Evolutionary conservation across 2,329 filamentous ascomycete species (phyloP).

Genomic region (Clonostachys sp.): DNA sequence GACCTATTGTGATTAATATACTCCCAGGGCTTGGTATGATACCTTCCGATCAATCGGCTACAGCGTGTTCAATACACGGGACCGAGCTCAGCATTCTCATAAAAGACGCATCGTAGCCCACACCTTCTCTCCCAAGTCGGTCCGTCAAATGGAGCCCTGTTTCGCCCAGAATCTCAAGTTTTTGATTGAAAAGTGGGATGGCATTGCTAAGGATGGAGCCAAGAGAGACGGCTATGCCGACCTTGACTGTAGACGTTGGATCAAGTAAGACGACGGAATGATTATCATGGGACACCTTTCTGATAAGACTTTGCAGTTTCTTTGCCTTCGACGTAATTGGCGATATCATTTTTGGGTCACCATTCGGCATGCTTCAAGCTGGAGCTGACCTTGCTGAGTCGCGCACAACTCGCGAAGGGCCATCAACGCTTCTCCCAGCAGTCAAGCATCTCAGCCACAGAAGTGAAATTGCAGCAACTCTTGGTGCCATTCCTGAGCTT

Average conservation of each 20-base stretch:
- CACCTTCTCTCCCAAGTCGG: conserved; percentile 78
- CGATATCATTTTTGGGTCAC: conserved; percentile 46
- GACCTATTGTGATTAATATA: neutral
- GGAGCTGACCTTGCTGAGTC: conserved; percentile 76
- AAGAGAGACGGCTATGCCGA: conserved; percentile 33
- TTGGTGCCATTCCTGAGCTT: conserved; percentile 69
- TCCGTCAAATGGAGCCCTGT: conserved; percentile 84
- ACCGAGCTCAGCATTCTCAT: conserved; percentile 75
- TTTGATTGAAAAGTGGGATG: conserved; percentile 71
- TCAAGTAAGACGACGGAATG: too few relatives aligned
- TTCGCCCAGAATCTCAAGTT: conserved; percentile 75
- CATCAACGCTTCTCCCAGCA: conserved; percentile 67
- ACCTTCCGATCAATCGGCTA: conserved; percentile 83
- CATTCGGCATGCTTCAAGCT: conserved; percentile 60
- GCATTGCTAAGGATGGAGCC: conserved; percentile 38
- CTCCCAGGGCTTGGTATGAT: conserved; percentile 74
- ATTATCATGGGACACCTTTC: too few relatives aligned
- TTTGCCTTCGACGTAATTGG: conserved; percentile 49
- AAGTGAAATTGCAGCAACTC: conserved; percentile 77
- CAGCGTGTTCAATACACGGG: conserved; percentile 85
- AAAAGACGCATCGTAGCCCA: conserved; percentile 88
- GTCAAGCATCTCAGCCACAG: conserved; percentile 86
- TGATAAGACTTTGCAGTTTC: conserved; percentile 25
- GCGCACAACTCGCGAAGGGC: conserved; percentile 51
- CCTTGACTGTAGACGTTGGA: conserved; percentile 76